Conservation (phyloP, 306 rosid species). For the Alnus glutinosa region DNA sequence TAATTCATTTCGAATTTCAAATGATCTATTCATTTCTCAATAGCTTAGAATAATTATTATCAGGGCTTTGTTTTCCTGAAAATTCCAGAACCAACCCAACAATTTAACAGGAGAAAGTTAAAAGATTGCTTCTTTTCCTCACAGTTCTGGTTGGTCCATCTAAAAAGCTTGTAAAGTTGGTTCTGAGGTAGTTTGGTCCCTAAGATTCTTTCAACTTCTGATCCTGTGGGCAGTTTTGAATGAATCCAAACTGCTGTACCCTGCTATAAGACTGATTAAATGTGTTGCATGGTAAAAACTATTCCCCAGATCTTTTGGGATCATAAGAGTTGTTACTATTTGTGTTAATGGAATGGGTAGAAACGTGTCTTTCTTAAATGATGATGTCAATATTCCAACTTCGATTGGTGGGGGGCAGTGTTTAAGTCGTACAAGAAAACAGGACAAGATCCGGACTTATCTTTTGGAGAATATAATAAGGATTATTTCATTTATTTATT, state of each 20-base stretch:
- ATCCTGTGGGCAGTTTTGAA: not conserved
- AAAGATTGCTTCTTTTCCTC: not conserved
- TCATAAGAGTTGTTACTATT: not conserved
- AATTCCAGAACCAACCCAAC: not conserved
- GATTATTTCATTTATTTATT: not conserved
- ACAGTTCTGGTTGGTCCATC: not conserved
- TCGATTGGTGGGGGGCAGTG: slow-evolving; percentile 27
- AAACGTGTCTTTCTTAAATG: slow-evolving; percentile 3
- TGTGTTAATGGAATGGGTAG: slow-evolving; percentile 11
- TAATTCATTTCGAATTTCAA: not conserved
- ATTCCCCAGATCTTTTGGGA: slow-evolving; percentile 18
- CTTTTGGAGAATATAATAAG: slow-evolving; percentile 20
- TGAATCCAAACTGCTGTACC: not conserved
- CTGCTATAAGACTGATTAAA: not conserved
- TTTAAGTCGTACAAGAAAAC: slow-evolving; percentile 35
- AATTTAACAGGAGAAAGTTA: not conserved
- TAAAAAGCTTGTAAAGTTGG: too few species aligned
- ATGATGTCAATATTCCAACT: not conserved
- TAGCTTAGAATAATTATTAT: too few species aligned
- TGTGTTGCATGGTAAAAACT: not conserved
- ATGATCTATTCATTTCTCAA: not conserved
- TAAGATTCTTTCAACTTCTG: not conserved
- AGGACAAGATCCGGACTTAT: slow-evolving; percentile 40
- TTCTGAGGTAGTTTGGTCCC: too few species aligned
- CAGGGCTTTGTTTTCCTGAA: not conserved